Evolutionary conservation across 495 filamentous ascomycete genomes (phyloP).

Genomic region (Xylaria flabelliformis): DNA sequence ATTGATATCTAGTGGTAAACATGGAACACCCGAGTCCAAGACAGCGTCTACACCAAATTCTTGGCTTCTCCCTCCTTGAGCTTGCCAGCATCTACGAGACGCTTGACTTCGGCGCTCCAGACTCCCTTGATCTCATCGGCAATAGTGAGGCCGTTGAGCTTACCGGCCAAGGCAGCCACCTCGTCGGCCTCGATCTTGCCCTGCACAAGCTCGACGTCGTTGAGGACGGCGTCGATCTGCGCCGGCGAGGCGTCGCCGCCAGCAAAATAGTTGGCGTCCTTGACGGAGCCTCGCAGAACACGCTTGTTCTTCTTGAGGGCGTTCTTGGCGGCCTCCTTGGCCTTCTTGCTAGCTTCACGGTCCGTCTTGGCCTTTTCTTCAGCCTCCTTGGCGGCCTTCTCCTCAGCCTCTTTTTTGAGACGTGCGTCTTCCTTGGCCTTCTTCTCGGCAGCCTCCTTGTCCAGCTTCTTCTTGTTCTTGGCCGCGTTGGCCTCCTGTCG

Average conservation of each 20-base stretch:
- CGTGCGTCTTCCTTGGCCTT: constrained; percentile 79
- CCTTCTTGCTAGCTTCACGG: constrained; percentile 88
- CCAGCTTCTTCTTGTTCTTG: constrained; percentile 91
- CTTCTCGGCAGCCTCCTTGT: constrained; percentile 90
- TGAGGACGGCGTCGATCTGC: constrained; percentile 80
- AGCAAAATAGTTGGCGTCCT: constrained; percentile 94
- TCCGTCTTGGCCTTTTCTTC: constrained; percentile 85
- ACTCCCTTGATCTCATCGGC: constrained; percentile 71
- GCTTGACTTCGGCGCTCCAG: constrained; percentile 72
- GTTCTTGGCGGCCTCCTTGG: constrained; percentile 97
- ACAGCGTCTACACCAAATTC: constrained; percentile 40
- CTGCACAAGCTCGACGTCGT: constrained; percentile 88
- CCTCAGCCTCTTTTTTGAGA: constrained; percentile 77
- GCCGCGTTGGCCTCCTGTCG: constrained; percentile 84
- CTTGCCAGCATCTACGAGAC: constrained; percentile 78
- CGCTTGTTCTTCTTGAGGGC: constrained; percentile 99
- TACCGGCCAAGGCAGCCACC: constrained; percentile 77
- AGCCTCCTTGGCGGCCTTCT: constrained; percentile 75
- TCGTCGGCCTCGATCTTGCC: constrained; percentile 88
- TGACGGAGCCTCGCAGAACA: constrained; percentile 86
- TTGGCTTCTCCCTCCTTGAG: constrained; percentile 77
- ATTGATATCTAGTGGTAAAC: neutral
- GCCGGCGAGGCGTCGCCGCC: constrained; percentile 69
- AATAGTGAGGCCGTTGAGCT: constrained; percentile 75
- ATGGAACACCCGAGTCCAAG: neutral